A percentile compares a stretch with the other conserved stretches of the same genome.
phyloP scores from a whole-genome alignment of 306 rosid species.

The Sphenostylis stenocarpa region DNA sequence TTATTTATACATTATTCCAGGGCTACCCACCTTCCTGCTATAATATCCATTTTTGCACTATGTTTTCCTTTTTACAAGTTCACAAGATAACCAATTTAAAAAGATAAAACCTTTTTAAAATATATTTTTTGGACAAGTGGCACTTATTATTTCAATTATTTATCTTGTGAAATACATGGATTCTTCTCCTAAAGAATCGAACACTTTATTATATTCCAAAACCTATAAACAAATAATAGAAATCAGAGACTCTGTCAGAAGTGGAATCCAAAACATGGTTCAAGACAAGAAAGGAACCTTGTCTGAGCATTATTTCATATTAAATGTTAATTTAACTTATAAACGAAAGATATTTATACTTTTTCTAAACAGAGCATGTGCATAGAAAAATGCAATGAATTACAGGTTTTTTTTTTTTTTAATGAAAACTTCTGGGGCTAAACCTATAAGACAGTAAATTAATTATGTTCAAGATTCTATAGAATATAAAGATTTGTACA shows the following conservation, averaged over 20 bases:
- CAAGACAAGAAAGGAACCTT: neutral
- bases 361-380: slow-evolving; percentile 17
- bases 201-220: neutral
- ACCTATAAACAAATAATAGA: neutral
- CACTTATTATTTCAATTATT: neutral
- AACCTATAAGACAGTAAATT: neutral
- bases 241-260: neutral
- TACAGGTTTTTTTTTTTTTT: neutral
- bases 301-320: neutral
- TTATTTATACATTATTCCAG: neutral
- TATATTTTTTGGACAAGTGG: neutral
- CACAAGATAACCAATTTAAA: neutral
- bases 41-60: neutral
- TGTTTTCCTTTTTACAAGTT: neutral
- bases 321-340: neutral
- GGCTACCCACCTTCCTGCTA: neutral
- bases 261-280: neutral
- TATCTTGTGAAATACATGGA: neutral
- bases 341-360: slow-evolving; percentile 5
- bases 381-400: neutral
- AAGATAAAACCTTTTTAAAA: neutral
- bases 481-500: slow-evolving; percentile 5
- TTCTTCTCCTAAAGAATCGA: neutral
- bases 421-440: neutral
- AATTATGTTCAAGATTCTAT: neutral